phyloP scores from a whole-genome alignment of 1,284 basidiomycete species.

The Rhodotorula sp. region DNA sequence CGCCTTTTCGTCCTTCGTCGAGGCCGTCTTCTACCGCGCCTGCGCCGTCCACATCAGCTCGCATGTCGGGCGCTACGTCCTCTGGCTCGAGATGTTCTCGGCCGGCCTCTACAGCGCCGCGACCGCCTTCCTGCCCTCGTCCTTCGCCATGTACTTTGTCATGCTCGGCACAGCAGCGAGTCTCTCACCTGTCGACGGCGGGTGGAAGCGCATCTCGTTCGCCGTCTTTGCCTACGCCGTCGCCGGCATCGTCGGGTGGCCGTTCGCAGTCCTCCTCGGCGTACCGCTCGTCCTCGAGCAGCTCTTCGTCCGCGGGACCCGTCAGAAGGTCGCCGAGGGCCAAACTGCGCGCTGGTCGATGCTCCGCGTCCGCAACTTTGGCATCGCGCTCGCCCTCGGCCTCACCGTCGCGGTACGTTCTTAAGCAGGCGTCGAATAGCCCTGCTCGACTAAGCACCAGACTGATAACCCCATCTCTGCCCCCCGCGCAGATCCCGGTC shows the following conservation, averaged over 20 bases:
- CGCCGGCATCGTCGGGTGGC: conserved; percentile 92
- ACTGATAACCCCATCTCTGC: neutral
- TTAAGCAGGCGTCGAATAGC: too few relatives aligned
- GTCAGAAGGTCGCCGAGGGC: conserved; percentile 59
- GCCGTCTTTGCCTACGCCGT: conserved; percentile 66
- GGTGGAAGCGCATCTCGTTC: conserved; percentile 54
- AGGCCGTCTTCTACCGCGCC: conserved; percentile 80
- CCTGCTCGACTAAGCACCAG: too few relatives aligned
- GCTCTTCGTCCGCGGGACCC: conserved; percentile 72
- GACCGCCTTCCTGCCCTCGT: conserved; percentile 84
- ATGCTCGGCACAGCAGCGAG: conserved; percentile 77
- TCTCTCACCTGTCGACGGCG: conserved; percentile 61
- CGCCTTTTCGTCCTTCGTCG: conserved; percentile 69
- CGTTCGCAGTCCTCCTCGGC: conserved; percentile 81
- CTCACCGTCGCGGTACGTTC: conserved; percentile 62
- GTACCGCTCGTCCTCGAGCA: conserved; percentile 91
- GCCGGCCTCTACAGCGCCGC: conserved; percentile 94
- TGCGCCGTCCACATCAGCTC: conserved; percentile 82
- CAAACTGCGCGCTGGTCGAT: conserved; percentile 23
- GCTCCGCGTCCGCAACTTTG: conserved; percentile 21
- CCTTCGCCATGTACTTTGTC: conserved; percentile 90
- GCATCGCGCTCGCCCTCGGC: conserved; percentile 25
- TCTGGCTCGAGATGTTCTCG: conserved; percentile 79
- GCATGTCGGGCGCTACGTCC: conserved; percentile 83
- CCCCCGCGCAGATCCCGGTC: conserved; percentile 66